A percentile compares a stretch with the other conserved stretches of the same genome.
These are phyloP conservation scores for Backusella tuberculispora DNA, from an alignment of 192 early-diverging fungal species.

Conservation along the genomic window DNA sequence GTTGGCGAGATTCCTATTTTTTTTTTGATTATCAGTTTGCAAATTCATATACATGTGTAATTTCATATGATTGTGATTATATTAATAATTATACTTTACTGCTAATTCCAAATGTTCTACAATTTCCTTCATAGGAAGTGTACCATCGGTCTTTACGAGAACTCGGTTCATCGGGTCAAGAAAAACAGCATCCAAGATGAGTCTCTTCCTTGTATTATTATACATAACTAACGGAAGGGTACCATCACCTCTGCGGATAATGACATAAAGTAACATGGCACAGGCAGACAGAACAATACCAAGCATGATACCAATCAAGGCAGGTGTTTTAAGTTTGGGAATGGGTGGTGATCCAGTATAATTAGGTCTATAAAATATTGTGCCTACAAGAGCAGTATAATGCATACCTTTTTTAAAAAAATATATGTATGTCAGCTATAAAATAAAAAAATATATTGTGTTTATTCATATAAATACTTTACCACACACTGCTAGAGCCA, in stretches of 20 bases:
- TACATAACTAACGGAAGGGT: not conserved
- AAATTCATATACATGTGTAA: too few relatives aligned
- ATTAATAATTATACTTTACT: conserved; percentile 9
- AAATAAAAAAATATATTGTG: not conserved
- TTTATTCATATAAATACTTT: conserved; percentile 14
- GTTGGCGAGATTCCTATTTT: conserved; percentile 18
- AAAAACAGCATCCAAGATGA: conserved; percentile 39
- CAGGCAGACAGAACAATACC: conserved; percentile 32
- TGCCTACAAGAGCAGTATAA: conserved; percentile 42
- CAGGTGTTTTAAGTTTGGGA: conserved; percentile 17
- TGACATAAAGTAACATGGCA: conserved; percentile 23
- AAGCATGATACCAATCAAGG: conserved; percentile 28
- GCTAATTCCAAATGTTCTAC: conserved; percentile 22
- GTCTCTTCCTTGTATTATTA: conserved; percentile 24
- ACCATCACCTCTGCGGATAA: not conserved
- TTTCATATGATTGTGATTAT: not conserved
- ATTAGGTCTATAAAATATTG: conserved; percentile 32
- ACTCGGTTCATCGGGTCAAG: conserved; percentile 40
- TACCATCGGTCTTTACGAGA: conserved; percentile 43
- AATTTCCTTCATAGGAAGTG: conserved; percentile 43
- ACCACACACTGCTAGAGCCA: conserved; percentile 49
- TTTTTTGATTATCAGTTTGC: not conserved
- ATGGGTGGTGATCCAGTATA: conserved; percentile 14
- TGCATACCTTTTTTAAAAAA: conserved; percentile 39
- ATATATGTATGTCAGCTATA: not conserved